Conservation (phyloP, 2,329 filamentous ascomycete species). For the Verticillium alfalfae region DNA sequence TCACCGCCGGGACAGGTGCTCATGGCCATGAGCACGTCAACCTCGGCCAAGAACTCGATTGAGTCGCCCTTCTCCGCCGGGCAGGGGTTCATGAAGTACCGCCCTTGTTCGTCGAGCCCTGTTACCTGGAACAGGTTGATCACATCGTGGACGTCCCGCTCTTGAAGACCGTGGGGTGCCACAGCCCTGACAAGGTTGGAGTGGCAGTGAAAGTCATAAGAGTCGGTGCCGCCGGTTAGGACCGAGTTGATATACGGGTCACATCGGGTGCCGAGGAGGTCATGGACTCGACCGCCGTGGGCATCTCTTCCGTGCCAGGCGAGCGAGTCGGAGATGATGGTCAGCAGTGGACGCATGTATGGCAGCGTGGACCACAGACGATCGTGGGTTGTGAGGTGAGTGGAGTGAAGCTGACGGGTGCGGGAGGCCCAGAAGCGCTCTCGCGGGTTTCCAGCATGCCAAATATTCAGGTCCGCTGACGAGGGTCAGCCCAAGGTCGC, state of each 20-base stretch:
- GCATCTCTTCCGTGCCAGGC: slow-evolving; percentile 54
- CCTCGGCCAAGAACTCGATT: slow-evolving; percentile 76
- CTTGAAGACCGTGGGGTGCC: slow-evolving; percentile 59
- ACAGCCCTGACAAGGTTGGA: slow-evolving; percentile 75
- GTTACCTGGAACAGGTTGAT: slow-evolving; percentile 85
- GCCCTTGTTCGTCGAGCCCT: slow-evolving; percentile 63
- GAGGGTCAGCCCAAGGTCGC: background rate
- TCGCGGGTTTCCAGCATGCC: slow-evolving; percentile 69
- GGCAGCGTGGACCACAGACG: slow-evolving; percentile 74
- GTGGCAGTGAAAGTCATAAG: slow-evolving; percentile 80
- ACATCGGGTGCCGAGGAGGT: slow-evolving; percentile 76
- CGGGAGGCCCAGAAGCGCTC: slow-evolving; percentile 79
- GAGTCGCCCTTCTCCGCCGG: slow-evolving; percentile 51
- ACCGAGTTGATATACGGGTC: slow-evolving; percentile 79
- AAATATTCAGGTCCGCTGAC: slow-evolving; percentile 72
- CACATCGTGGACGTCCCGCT: slow-evolving; percentile 77
- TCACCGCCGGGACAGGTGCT: slow-evolving; percentile 77
- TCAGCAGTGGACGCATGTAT: slow-evolving; percentile 69
- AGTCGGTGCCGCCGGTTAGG: slow-evolving; percentile 50
- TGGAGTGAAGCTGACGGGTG: slow-evolving; percentile 72
- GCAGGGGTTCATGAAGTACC: slow-evolving; percentile 69
- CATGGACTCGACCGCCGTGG: slow-evolving; percentile 66
- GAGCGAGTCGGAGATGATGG: slow-evolving; percentile 65
- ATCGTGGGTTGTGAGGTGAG: slow-evolving; percentile 67
- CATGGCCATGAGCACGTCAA: slow-evolving; percentile 61